Conservation (phyloP, 257 asterid species). For the Gardenia jasminoides region DNA sequence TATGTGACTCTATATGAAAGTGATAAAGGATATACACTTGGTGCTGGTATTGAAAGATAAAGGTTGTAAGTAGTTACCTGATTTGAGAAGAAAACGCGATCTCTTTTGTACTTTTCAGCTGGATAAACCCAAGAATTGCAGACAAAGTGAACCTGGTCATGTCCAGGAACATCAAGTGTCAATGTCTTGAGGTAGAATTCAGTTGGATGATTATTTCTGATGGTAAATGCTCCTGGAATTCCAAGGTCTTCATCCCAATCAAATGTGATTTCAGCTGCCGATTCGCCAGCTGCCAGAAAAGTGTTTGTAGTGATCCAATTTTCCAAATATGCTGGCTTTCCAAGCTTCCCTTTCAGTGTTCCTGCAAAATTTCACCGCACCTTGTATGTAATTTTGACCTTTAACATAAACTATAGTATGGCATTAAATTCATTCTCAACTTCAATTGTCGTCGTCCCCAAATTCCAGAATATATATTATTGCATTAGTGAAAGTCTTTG, state of each 20-base stretch:
- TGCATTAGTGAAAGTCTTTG: no score
- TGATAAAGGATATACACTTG: not conserved
- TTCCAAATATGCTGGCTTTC: constrained; percentile 28
- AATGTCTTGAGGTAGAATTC: constrained; percentile 44
- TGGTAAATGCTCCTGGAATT: constrained; percentile 37
- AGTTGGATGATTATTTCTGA: constrained; percentile 26
- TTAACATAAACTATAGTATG: no score
- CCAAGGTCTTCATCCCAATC: constrained; percentile 28
- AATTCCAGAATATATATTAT: no score
- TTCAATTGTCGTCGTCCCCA: no score
- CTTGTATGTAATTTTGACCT: no score
- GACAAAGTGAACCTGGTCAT: constrained; percentile 22
- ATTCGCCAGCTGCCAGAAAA: constrained; percentile 24
- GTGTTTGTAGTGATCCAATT: constrained; percentile 16
- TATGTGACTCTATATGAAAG: not conserved
- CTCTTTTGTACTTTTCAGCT: constrained; percentile 23
- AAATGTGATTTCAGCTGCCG: constrained; percentile 22
- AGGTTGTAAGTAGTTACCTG: constrained; percentile 17
- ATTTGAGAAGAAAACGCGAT: constrained; percentile 38
- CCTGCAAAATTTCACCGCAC: not conserved
- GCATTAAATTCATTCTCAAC: no score
- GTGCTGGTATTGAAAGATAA: not conserved
- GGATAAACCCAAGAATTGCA: constrained; percentile 46
- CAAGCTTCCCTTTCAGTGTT: constrained; percentile 21
- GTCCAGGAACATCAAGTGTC: constrained; percentile 31